Percentiles rank a stretch among this genome's conserved stretches.
Evolutionary conservation across 768 basidiomycete genomes (phyloP).

Genomic region (Serendipita sp.): DNA sequence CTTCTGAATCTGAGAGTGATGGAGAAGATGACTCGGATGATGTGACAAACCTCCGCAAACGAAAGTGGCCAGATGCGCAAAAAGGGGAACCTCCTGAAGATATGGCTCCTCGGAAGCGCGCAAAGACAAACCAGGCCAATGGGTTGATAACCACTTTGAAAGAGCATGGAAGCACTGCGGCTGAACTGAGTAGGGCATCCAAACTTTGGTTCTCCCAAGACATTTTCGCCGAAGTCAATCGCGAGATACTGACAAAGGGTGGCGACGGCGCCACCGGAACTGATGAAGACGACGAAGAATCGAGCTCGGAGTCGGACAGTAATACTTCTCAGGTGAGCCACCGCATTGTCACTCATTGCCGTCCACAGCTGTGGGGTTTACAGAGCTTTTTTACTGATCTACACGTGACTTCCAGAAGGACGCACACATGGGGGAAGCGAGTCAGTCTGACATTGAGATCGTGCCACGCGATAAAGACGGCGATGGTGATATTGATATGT

Average conservation of each 20-base stretch:
- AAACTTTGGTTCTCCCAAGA: conserved; percentile 95
- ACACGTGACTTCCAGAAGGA: neutral
- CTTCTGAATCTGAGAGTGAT: conserved; percentile 30
- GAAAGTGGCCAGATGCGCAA: conserved; percentile 20
- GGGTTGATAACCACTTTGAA: conserved; percentile 32
- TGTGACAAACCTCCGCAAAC: conserved; percentile 24
- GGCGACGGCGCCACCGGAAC: conserved; percentile 25
- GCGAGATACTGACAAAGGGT: conserved; percentile 24
- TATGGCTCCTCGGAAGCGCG: conserved; percentile 17
- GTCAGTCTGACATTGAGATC: conserved; percentile 55
- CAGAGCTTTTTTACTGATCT: neutral
- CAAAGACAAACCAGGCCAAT: neutral
- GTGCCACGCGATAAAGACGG: conserved; percentile 39
- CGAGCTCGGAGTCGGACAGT: neutral
- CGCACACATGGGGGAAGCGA: conserved; percentile 15
- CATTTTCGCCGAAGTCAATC: conserved; percentile 51
- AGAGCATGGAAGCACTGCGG: conserved; percentile 18
- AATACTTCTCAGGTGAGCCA: neutral
- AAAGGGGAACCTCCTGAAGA: conserved; percentile 27
- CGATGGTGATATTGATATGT: conserved; percentile 48
- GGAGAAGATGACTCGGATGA: conserved; percentile 30
- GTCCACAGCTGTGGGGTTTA: neutral
- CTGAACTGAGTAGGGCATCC: conserved; percentile 35
- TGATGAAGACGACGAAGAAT: conserved; percentile 16
- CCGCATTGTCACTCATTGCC: neutral